Evolutionary conservation across 1,139 yeast genomes (phyloP).

Genomic region (Casaregolazyma lundiana): DNA sequence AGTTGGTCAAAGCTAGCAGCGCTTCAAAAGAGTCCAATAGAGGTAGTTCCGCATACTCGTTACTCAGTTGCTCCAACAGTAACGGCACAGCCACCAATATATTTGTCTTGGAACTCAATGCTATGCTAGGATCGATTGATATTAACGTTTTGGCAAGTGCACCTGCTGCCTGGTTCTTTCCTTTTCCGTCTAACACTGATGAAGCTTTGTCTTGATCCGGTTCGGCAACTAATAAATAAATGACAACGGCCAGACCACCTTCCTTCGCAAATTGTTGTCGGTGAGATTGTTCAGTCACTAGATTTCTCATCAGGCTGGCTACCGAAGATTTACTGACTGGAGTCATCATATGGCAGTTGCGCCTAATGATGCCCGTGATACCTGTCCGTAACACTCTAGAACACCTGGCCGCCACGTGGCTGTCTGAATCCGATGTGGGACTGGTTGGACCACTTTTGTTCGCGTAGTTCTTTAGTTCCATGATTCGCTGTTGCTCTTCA

Average conservation of each 20-base stretch:
- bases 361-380: conserved; percentile 28
- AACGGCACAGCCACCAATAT: conserved; percentile 33
- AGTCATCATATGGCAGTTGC: conserved; percentile 27
- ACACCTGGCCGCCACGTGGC: conserved; percentile 25
- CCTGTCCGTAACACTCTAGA: conserved; percentile 26
- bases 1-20: conserved; percentile 45
- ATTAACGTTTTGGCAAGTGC: conserved; percentile 36
- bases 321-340: conserved; percentile 25
- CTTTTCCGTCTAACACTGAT: conserved; percentile 16
- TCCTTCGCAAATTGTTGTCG: conserved; percentile 31
- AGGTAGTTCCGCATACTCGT: conserved; percentile 25
- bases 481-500: conserved; percentile 30
- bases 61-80: conserved; percentile 27
- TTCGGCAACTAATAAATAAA: conserved; percentile 26
- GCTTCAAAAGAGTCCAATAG: conserved; percentile 43
- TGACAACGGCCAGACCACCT: conserved; percentile 35
- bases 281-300: conserved; percentile 30
- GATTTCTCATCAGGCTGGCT: conserved; percentile 30
- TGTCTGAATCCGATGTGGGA: conserved; percentile 21
- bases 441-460: conserved; percentile 21
- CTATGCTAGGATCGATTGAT: conserved; percentile 34
- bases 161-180: conserved; percentile 26
- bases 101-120: conserved; percentile 33
- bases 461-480: conserved; percentile 32
- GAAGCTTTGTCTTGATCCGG: conserved; percentile 12